Percentiles rank a stretch among this genome's conserved stretches.
These are phyloP conservation scores for Plasmodium gonderi DNA, from an alignment of 169 alveolate genomes.

Conservation along the genomic window DNA sequence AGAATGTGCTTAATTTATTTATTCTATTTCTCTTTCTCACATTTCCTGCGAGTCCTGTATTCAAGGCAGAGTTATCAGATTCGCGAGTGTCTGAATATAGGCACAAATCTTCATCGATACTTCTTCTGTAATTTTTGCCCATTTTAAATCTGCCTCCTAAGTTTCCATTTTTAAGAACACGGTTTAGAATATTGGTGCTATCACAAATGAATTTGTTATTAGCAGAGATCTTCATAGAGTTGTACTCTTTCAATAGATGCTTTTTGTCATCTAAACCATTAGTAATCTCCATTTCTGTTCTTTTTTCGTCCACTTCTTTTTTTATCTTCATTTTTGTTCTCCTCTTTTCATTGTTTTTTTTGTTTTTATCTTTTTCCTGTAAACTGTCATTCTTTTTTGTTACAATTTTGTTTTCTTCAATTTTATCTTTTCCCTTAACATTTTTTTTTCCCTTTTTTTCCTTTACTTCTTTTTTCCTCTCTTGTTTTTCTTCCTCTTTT, in stretches of 20 bases:
- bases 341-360: neutral
- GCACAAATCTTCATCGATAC: slow-evolving; percentile 7
- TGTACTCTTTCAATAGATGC: neutral
- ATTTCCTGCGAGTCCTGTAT: neutral
- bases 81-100: neutral
- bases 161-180: neutral
- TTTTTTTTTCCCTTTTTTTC: neutral
- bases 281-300: neutral
- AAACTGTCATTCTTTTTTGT: neutral
- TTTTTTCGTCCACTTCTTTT: neutral
- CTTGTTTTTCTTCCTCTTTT: neutral
- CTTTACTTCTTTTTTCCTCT: neutral
- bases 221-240: neutral
- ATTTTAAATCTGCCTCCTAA: neutral
- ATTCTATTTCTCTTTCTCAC: slow-evolving; percentile 10
- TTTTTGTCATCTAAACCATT: neutral
- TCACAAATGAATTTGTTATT: neutral
- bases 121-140: neutral
- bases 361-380: neutral
- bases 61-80: slow-evolving; percentile 1
- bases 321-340: neutral
- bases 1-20: slow-evolving; percentile 32
- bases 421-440: neutral
- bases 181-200: neutral
- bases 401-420: neutral